Evolutionary conservation across 306 rosid genomes (phyloP).

Genomic region (Casuarina equisetifolia): DNA sequence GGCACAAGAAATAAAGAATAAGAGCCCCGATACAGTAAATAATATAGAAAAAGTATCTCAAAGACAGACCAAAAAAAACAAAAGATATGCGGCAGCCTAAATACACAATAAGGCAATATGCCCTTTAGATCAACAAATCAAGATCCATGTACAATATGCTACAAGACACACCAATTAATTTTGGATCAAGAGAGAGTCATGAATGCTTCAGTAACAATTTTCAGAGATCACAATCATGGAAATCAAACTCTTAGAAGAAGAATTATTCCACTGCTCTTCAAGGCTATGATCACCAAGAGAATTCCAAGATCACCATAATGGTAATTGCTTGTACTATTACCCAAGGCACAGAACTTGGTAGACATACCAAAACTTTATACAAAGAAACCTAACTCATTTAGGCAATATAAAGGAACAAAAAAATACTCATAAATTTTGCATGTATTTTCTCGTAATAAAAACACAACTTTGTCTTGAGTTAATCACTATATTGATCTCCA

Average conservation of each 20-base stretch:
- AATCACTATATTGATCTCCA: background rate
- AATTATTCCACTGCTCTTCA: background rate
- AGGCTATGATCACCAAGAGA: background rate
- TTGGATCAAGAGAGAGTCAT: background rate
- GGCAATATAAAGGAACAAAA: background rate
- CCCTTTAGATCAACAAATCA: background rate
- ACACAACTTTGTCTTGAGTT: background rate
- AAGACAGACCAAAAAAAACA: background rate
- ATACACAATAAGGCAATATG: background rate
- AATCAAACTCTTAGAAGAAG: background rate
- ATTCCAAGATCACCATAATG: background rate
- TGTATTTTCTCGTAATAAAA: background rate
- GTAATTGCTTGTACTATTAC: background rate
- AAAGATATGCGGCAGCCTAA: constrained; percentile 4
- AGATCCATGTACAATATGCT: background rate
- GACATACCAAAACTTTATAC: background rate
- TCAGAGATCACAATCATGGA: no score
- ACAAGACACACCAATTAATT: background rate
- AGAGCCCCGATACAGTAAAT: constrained; percentile 30
- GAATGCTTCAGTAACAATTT: background rate
- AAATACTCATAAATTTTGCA: background rate
- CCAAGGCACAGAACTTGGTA: background rate
- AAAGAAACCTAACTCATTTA: background rate
- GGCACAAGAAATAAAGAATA: constrained; percentile 31
- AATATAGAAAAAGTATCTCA: background rate